Percentiles rank a stretch among this genome's conserved stretches.
phyloP scores from a whole-genome alignment of 2,329 filamentous ascomycete genomes.

The Monilinia fructigena region DNA sequence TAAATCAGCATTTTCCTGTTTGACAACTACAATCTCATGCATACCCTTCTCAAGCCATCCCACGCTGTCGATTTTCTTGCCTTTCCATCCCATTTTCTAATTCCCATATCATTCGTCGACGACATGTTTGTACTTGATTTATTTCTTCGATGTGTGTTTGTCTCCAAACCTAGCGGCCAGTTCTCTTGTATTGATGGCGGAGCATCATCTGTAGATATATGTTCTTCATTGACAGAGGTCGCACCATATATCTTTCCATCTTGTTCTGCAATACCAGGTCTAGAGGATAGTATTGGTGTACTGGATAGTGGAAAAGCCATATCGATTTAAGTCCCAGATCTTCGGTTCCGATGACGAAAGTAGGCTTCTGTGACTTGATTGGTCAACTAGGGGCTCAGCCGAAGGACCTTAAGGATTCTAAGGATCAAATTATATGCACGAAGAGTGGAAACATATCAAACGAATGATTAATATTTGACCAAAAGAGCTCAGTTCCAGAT shows the following conservation, averaged over 20 bases:
- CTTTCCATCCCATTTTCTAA: conserved; percentile 43
- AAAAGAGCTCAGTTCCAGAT: conserved; percentile 14
- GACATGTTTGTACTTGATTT: conserved; percentile 19
- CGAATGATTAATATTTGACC: background rate
- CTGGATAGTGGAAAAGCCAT: background rate
- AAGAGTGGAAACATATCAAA: conserved; percentile 9
- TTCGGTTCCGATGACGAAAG: background rate
- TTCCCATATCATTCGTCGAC: conserved; percentile 29
- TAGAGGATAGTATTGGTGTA: background rate
- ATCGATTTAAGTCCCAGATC: background rate
- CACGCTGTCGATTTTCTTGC: conserved; percentile 41
- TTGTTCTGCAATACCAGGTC: background rate
- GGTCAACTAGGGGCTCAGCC: conserved; percentile 2
- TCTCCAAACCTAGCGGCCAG: conserved; percentile 18
- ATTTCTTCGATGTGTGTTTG: conserved; percentile 2
- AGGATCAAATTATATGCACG: conserved; percentile 1
- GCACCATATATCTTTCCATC: conserved; percentile 7
- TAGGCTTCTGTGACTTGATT: conserved; percentile 12
- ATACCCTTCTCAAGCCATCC: conserved; percentile 48
- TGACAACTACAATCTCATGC: conserved; percentile 25
- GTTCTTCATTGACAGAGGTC: conserved; percentile 12
- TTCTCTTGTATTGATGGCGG: conserved; percentile 13
- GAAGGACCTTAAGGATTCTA: background rate
- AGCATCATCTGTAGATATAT: background rate
- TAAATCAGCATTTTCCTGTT: conserved; percentile 19